phyloP scores from a whole-genome alignment of 768 basidiomycete species.

The Sutorius australiensis region DNA sequence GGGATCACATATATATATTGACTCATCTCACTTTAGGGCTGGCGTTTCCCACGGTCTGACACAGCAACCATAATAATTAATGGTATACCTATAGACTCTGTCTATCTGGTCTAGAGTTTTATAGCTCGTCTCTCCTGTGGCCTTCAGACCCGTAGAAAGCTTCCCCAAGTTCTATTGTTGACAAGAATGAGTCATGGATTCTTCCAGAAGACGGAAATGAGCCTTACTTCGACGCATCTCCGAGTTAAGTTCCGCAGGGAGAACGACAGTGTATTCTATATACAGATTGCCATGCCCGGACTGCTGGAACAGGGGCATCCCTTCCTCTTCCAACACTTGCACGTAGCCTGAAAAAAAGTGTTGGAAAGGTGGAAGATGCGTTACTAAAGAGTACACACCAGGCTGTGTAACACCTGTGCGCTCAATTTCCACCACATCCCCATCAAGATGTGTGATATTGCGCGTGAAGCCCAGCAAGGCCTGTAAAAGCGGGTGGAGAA shows the following conservation, averaged over 20 bases:
- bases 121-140: conserved; percentile 40
- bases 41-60: conserved; percentile 24
- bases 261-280: conserved; percentile 89
- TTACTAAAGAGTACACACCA: conserved; percentile 39
- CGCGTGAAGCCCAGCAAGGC: conserved; percentile 95
- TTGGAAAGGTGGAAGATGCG: background rate
- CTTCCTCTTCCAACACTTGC: conserved; percentile 81
- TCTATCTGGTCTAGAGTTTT: conserved; percentile 15
- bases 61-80: conserved; percentile 3
- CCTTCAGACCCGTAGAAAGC: conserved; percentile 44
- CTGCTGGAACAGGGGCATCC: conserved; percentile 73
- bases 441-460: conserved; percentile 90
- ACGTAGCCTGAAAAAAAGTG: conserved; percentile 61
- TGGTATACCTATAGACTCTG: conserved; percentile 1
- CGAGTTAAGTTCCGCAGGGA: conserved; percentile 69
- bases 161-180: conserved; percentile 48
- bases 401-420: conserved; percentile 89
- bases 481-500: conserved; percentile 37
- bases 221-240: conserved; percentile 74
- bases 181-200: conserved; percentile 8
- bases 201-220: background rate
- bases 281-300: conserved; percentile 74
- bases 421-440: conserved; percentile 65
- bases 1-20: conserved; percentile 9
- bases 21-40: conserved; percentile 25